Base-by-base conservation (phyloP, 2,329 filamentous ascomycete genomes). In the Ophiostoma triangulosporum region DNA sequence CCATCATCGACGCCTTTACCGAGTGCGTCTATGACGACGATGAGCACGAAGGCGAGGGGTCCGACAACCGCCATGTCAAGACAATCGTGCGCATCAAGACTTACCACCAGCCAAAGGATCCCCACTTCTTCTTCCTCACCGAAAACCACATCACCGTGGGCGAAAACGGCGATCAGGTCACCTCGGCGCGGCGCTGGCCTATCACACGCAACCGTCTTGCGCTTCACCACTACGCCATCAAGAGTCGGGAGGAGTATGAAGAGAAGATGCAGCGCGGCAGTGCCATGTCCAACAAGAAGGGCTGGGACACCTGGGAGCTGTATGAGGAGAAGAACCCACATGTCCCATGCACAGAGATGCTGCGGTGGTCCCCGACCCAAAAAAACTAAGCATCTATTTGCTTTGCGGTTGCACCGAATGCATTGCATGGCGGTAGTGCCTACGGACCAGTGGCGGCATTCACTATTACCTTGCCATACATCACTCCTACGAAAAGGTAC, bases 251-350 rank as follows among this genome's bases (percentile, higher is more conserved):
- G 17, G 56, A 57, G 48, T 57, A n/a, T 15, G 53, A 54, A 29
- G 51, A 53, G 29, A 57, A 57, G 54, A 57, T 57, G 51, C 15
- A 26, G 20, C 56, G 56, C 48, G 56, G 56, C 43, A 57, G 54
- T 33, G 56, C 17, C 49, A 57, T 57, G 56, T 57, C 56, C 35
- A 52, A 54, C 51, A 54, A 54, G 51, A 57, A 57, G 36, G 45
- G 32, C 35, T 56, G 54, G 54, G 51, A 54, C 1, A 46, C 9
- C 2, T 56, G 53, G 56, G 31, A 56, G 6, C 9, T 49, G 36
- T 50, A 51, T 26, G 53, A 57, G 31, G 33, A 26, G 26, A 43
- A 35, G 27, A 51, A 35, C 24, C 48, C 51, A n/a, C 54, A 52
- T 27, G 43, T 54, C 31, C 17, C 29, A 15, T 48, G 54, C 29